A percentile compares a stretch with the other conserved stretches of the same genome.
phyloP scores from a whole-genome alignment of 2,329 filamentous ascomycete genomes.

The Cyclaneusma minus region DNA sequence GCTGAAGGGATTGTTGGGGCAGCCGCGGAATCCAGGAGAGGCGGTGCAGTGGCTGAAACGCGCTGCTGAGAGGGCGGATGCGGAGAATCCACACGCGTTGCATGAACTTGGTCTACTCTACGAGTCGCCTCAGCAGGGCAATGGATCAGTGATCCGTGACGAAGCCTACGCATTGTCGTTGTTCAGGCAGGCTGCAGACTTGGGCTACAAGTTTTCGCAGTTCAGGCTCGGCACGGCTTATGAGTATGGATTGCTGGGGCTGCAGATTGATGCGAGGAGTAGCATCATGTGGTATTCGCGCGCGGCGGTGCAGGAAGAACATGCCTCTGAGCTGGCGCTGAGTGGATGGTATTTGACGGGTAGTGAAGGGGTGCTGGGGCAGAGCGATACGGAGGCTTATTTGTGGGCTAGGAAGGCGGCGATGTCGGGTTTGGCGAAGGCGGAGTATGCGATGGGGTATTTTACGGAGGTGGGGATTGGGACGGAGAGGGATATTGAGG shows the following conservation, averaged over 20 bases:
- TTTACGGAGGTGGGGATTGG: constrained; percentile 94
- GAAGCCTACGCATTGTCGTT: constrained; percentile 67
- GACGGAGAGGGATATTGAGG: constrained; percentile 70
- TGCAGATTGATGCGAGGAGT: constrained; percentile 64
- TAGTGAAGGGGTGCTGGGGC: constrained; percentile 69
- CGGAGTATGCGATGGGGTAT: constrained; percentile 96
- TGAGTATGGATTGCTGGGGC: constrained; percentile 77
- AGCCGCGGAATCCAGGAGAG: constrained; percentile 67
- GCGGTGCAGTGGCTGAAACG: constrained; percentile 86
- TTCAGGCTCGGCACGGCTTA: constrained; percentile 77
- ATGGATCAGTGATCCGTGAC: constrained; percentile 59
- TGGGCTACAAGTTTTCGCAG: constrained; percentile 92
- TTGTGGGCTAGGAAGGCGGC: constrained; percentile 94
- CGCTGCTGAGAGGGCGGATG: constrained; percentile 74
- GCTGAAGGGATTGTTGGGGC: constrained; percentile 84
- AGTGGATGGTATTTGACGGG: constrained; percentile 95
- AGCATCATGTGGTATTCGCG: constrained; percentile 91
- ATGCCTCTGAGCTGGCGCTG: constrained; percentile 74
- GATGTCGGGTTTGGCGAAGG: constrained; percentile 73
- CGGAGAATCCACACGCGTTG: constrained; percentile 84
- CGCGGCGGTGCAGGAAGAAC: constrained; percentile 83
- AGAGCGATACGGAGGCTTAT: constrained; percentile 92
- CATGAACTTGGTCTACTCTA: constrained; percentile 68
- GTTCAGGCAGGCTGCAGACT: constrained; percentile 69
- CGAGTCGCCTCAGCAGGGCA: constrained; percentile 41